Evolutionary conservation across 2,329 filamentous ascomycete species (phyloP).

Genomic region (Coniella lustricola): DNA sequence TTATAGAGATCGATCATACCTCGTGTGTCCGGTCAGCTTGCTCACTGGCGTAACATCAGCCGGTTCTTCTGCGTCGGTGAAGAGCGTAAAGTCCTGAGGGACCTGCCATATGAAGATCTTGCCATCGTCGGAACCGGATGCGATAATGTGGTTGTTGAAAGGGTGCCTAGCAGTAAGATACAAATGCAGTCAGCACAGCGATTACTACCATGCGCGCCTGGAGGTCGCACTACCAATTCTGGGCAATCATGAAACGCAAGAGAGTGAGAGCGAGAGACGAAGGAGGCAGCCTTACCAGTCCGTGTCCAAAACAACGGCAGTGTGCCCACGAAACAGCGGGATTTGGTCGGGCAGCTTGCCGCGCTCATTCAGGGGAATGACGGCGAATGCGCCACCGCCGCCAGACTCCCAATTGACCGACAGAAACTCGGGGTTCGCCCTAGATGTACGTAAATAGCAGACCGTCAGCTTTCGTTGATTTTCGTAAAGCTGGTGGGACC

Average conservation of each 20-base stretch:
- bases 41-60: conserved; percentile 72
- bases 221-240: no score
- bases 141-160: conserved; percentile 88
- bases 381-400: conserved; percentile 92
- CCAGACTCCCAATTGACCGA: conserved; percentile 98
- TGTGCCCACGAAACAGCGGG: conserved; percentile 93
- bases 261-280: neutral
- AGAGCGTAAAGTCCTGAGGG: conserved; percentile 76
- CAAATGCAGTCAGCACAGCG: neutral
- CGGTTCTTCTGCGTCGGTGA: conserved; percentile 78
- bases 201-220: no score
- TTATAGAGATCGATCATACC: conserved; percentile 42
- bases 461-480: conserved; percentile 15
- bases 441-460: conserved; percentile 17
- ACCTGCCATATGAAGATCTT: conserved; percentile 98
- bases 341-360: conserved; percentile 89
- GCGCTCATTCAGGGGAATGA: conserved; percentile 82
- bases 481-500: no score
- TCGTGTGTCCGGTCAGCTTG: conserved; percentile 80
- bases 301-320: conserved; percentile 89
- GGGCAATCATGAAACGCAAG: no score
- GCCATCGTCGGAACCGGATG: conserved; percentile 91
- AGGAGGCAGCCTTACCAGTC: conserved; percentile 66
- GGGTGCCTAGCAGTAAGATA: conserved; percentile 63
- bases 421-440: conserved; percentile 94